phyloP scores from a whole-genome alignment of 371 early-diverging fungal species.

The Scutellospora calospora region DNA sequence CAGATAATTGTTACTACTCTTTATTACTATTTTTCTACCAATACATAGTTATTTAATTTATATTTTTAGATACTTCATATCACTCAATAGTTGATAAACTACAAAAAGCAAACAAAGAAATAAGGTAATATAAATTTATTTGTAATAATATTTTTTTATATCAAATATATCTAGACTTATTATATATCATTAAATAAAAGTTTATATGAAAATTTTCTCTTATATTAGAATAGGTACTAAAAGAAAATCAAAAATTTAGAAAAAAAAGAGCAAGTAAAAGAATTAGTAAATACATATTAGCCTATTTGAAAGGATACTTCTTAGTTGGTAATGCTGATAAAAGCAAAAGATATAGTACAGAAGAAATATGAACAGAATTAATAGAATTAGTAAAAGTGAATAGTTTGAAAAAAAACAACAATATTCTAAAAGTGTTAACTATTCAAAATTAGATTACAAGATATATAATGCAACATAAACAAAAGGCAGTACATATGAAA shows the following conservation, averaged over 20 bases:
- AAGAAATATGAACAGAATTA: not conserved
- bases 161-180: not conserved
- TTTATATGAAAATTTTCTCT: not conserved
- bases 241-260: too few species aligned
- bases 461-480: too few species aligned
- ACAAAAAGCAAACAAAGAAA: too few species aligned
- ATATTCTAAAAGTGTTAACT: too few species aligned
- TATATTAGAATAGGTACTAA: too few species aligned
- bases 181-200: not conserved
- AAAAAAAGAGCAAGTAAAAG: not conserved
- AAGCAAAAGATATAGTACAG: not conserved
- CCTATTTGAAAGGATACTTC: not conserved
- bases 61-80: not conserved
- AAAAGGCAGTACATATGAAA: too few species aligned
- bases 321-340: not conserved
- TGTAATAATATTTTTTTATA: not conserved
- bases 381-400: not conserved
- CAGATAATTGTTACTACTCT: not conserved
- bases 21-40: not conserved
- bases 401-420: not conserved
- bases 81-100: not conserved
- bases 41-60: too few species aligned
- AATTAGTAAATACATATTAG: not conserved
- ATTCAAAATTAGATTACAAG: conserved; percentile 1
- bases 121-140: too few species aligned